Evolutionary conservation across 306 rosid species (phyloP).

Genomic region (Crataegus laevigata): DNA sequence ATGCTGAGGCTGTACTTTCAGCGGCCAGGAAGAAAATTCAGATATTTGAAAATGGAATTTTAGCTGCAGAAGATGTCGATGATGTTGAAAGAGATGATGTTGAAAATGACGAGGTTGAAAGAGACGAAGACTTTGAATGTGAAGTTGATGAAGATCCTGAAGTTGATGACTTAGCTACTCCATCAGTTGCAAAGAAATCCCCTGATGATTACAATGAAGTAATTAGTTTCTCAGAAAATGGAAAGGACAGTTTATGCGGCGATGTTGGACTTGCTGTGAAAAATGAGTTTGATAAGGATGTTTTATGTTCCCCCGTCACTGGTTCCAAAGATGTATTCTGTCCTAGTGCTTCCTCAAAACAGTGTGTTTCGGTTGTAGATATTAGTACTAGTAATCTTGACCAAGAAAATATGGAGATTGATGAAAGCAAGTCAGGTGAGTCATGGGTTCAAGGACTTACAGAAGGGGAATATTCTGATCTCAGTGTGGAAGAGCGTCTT

Average conservation of each 20-base stretch:
- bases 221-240: constrained; percentile 42
- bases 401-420: constrained; percentile 89
- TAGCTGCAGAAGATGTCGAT: constrained; percentile 78
- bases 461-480: constrained; percentile 92
- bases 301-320: constrained; percentile 43
- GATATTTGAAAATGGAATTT: constrained; percentile 89
- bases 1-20: constrained; percentile 82
- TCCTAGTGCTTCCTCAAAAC: constrained; percentile 30
- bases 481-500: constrained; percentile 91
- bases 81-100: constrained; percentile 90
- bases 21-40: constrained; percentile 92
- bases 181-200: constrained; percentile 39
- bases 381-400: constrained; percentile 31
- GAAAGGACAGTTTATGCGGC: constrained; percentile 38
- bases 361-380: constrained; percentile 33
- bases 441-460: constrained; percentile 96
- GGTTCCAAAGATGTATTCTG: constrained; percentile 44
- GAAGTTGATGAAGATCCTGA: constrained; percentile 97
- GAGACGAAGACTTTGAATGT: constrained; percentile 94
- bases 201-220: constrained; percentile 40
- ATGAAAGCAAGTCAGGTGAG: constrained; percentile 92
- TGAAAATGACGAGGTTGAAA: constrained; percentile 85
- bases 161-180: constrained; percentile 66
- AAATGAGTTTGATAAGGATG: constrained; percentile 49
- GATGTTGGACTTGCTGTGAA: constrained; percentile 34